These are phyloP conservation scores for Backusella tuberculispora DNA, from an alignment of 192 early-diverging fungal genomes.

Conservation along the genomic window DNA sequence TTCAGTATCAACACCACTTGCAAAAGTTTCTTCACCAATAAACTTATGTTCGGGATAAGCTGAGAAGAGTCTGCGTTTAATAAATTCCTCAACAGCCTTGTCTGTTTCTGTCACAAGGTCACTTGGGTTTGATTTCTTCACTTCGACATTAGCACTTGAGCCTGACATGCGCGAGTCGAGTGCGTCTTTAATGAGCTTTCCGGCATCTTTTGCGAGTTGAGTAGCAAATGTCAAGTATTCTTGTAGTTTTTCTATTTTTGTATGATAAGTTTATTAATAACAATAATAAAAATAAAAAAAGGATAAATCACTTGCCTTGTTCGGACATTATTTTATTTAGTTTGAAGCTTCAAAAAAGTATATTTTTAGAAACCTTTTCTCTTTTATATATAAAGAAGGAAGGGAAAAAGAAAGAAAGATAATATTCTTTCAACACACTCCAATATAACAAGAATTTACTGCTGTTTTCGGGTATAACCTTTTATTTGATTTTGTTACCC, in stretches of 20 bases:
- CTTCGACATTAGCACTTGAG: slow-evolving; percentile 45
- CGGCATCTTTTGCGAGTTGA: slow-evolving; percentile 58
- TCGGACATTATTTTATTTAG: not conserved
- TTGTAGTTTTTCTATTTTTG: slow-evolving; percentile 9
- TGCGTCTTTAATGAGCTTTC: slow-evolving; percentile 60
- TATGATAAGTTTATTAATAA: not conserved
- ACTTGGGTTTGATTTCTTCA: slow-evolving; percentile 65
- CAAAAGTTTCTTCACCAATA: slow-evolving; percentile 87
- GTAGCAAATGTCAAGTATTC: slow-evolving; percentile 49
- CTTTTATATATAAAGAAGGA: not conserved
- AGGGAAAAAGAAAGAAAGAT: not conserved
- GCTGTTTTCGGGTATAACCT: too few species aligned
- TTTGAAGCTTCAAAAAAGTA: not conserved
- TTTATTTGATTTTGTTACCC: not conserved
- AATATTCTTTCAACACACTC: not conserved
- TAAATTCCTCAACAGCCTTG: slow-evolving; percentile 73
- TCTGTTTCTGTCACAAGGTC: slow-evolving; percentile 91
- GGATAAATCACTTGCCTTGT: not conserved
- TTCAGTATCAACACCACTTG: slow-evolving; percentile 54
- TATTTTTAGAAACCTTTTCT: not conserved
- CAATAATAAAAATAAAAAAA: not conserved
- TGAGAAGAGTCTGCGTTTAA: slow-evolving; percentile 61
- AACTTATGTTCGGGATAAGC: slow-evolving; percentile 74
- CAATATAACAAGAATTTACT: too few species aligned
- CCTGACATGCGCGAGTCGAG: slow-evolving; percentile 50